Evolutionary conservation across 2,329 filamentous ascomycete genomes (phyloP).

Genomic region (Verticillium dahliae): DNA sequence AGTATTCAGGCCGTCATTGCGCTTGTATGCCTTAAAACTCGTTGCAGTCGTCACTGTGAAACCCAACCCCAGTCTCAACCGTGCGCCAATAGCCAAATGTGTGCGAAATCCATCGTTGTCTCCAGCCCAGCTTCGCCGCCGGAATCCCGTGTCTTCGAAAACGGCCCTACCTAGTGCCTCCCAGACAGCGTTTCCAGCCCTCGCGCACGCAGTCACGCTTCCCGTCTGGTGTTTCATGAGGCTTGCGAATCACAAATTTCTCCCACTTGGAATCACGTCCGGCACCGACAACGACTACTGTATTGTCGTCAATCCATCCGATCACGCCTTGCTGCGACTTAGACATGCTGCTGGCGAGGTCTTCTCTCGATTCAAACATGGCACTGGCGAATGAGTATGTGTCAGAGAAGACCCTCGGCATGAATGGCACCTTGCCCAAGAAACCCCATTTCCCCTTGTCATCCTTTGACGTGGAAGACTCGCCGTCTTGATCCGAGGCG

Average conservation of each 20-base stretch:
- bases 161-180: constrained; percentile 23
- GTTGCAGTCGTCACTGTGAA: neutral
- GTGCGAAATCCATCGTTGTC: neutral
- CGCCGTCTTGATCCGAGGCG: constrained; percentile 8
- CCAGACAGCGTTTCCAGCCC: constrained; percentile 76
- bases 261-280: constrained; percentile 82
- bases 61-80: neutral
- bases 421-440: constrained; percentile 72
- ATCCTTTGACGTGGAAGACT: constrained; percentile 25
- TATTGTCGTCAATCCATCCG: constrained; percentile 74
- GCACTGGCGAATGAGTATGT: constrained; percentile 77
- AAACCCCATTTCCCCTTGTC: constrained; percentile 77
- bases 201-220: constrained; percentile 61
- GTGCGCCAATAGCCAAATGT: neutral
- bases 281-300: constrained; percentile 69
- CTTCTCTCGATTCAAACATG: constrained; percentile 78
- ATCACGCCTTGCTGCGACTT: constrained; percentile 74
- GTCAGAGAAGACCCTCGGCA: constrained; percentile 85
- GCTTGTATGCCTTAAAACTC: neutral
- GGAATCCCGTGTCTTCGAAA: no score
- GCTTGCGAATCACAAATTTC: constrained; percentile 68
- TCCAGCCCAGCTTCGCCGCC: no score
- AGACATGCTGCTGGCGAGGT: constrained; percentile 47
- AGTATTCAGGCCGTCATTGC: neutral
- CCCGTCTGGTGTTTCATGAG: constrained; percentile 48